Base-by-base conservation (phyloP, 2,329 filamentous ascomycete genomes). In the Colletotrichum chrysophilum region DNA sequence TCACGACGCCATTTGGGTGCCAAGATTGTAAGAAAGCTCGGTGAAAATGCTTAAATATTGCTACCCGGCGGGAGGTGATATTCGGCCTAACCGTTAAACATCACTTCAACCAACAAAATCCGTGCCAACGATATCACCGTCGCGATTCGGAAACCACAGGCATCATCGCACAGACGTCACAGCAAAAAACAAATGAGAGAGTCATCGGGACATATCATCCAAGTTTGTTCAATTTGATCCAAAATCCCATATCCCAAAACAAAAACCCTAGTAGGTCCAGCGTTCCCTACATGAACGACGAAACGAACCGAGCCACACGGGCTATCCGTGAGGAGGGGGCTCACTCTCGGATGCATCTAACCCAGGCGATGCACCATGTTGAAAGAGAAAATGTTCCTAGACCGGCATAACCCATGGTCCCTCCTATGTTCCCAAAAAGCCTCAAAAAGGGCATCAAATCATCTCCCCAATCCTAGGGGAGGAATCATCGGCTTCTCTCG, bases 401-500 rank as follows among this genome's bases (percentile, higher is more conserved):
- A 9, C 21, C 21, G 4, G 12, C 38, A 16, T 21, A 52, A 67
- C 28, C 16, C 55, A 55, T 58, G 52, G 18, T 30, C 7, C 66
- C 32, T n/a, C 8, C 43, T 21, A 8, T 26, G 9, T 32, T 28
- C n/a, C 58, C 56, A 38, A 68, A 30, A 61, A 55, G 52, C 43
- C 24, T 21, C 56, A n/a, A 24, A 26, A 36, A 18, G 26, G 58
- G 43, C 43, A 4, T 48, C 5, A 26, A 64, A 69, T 65, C 58
- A 28, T 65, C 58, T 65, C 70, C 73, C 48, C 4, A 26, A 34
- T 55, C 9, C 26, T 5, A 48, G 43, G 55, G 58, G 56, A 68
- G 62, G 73, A 52, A 68, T 60, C 70, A 65, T 65, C 64, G 73
- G 73, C 64, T 28, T 16, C 66, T 26, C 71, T 61, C 52, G 36